Evolutionary conservation across 139 green algal species (phyloP).

Genomic region (Prasinococcaceae sp.): DNA sequence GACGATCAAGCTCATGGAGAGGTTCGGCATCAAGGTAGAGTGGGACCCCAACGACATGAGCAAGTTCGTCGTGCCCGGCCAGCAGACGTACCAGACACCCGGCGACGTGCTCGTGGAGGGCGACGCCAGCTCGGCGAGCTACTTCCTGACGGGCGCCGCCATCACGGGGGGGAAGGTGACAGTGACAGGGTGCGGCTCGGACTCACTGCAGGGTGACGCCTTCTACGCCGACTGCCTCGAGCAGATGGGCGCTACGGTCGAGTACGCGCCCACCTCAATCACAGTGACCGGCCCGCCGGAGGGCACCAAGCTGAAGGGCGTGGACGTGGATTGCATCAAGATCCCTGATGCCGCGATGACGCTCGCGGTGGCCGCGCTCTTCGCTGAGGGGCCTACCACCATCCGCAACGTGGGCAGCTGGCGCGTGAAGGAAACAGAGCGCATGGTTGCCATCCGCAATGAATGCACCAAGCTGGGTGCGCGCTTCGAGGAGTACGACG

Average conservation of each 20-base stretch:
- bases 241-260: constrained; percentile 85
- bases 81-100: constrained; percentile 53
- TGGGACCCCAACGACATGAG: constrained; percentile 1
- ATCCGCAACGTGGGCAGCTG: constrained; percentile 96
- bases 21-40: constrained; percentile 29
- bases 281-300: constrained; percentile 61
- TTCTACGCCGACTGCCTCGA: constrained; percentile 90
- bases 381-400: constrained; percentile 70
- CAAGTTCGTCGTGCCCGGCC: constrained; percentile 16
- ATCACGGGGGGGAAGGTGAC: constrained; percentile 78
- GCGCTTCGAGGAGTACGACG: constrained; percentile 64
- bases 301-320: constrained; percentile 48
- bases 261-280: constrained; percentile 81
- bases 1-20: constrained; percentile 94
- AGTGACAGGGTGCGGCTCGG: constrained; percentile 83
- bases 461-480: constrained; percentile 50
- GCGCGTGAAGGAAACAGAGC: constrained; percentile 98
- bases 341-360: constrained; percentile 99
- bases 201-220: constrained; percentile 85
- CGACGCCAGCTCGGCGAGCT: constrained; percentile 65
- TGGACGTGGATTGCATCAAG: constrained; percentile 97
- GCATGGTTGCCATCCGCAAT: constrained; percentile 93
- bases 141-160: constrained; percentile 90
- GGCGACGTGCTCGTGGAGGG: constrained; percentile 88
- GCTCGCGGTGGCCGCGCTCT: constrained; percentile 83